phyloP scores from a whole-genome alignment of 1,284 basidiomycete species.

The Phlebopus sp. region DNA sequence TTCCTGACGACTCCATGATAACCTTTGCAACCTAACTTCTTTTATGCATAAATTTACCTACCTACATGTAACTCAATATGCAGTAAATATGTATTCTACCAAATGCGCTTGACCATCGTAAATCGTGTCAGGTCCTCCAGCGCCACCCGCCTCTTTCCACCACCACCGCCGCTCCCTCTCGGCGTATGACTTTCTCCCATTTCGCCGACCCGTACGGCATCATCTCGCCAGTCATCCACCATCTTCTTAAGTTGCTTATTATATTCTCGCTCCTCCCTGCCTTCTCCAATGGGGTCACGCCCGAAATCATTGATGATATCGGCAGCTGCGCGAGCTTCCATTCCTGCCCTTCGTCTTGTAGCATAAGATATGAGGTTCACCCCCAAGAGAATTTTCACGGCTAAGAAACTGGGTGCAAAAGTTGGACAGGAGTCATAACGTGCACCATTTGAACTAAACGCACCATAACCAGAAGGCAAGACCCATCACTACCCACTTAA shows the following conservation, averaged over 20 bases:
- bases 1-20: not conserved
- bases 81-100: constrained; percentile 43
- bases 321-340: constrained; percentile 71
- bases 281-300: constrained; percentile 83
- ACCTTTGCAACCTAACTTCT: not conserved
- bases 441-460: constrained; percentile 18
- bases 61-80: not conserved
- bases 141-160: constrained; percentile 57
- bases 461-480: constrained; percentile 82
- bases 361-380: constrained; percentile 86
- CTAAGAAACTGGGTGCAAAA: constrained; percentile 56
- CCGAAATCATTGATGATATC: constrained; percentile 82
- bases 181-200: constrained; percentile 50
- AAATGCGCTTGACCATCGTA: constrained; percentile 93
- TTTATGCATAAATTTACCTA: not conserved
- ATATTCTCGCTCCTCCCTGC: constrained; percentile 81
- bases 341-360: constrained; percentile 65
- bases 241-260: constrained; percentile 76
- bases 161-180: constrained; percentile 14
- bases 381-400: constrained; percentile 86
- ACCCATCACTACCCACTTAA: constrained; percentile 66
- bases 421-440: constrained; percentile 1
- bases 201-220: constrained; percentile 65
- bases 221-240: constrained; percentile 66
- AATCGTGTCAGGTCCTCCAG: constrained; percentile 87